These are phyloP conservation scores for Amanita phalloides DNA, from an alignment of 768 basidiomycete species.

Conservation along the genomic window DNA sequence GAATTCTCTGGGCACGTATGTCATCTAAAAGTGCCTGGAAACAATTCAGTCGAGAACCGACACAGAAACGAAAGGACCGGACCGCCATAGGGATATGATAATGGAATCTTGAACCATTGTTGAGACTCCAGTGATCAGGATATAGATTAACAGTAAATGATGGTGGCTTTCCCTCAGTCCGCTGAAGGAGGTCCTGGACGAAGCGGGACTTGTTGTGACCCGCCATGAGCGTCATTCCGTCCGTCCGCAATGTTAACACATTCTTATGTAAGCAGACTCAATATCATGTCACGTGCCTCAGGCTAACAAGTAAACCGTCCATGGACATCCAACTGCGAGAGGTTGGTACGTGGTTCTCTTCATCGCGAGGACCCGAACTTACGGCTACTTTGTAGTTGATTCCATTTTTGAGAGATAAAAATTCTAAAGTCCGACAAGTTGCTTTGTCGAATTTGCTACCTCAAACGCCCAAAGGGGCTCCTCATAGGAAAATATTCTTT, in stretches of 20 bases:
- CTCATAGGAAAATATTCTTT: constrained; percentile 70
- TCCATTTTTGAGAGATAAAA: constrained; percentile 76
- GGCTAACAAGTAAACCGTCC: constrained; percentile 4
- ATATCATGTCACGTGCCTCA: constrained; percentile 21
- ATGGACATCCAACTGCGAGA: constrained; percentile 40
- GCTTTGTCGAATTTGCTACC: constrained; percentile 77
- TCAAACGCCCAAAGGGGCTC: constrained; percentile 64
- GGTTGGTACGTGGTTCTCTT: constrained; percentile 19
- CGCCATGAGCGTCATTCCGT: constrained; percentile 34
- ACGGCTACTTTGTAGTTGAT: constrained; percentile 42
- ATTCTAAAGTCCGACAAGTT: constrained; percentile 80
- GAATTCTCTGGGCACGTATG: constrained; percentile 73
- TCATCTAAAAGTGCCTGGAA: constrained; percentile 71
- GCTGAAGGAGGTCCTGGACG: constrained; percentile 48
- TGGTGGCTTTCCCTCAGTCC: constrained; percentile 43
- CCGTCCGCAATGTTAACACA: constrained; percentile 9
- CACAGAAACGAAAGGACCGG: constrained; percentile 9
- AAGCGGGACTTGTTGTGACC: constrained; percentile 67
- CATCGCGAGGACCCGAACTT: neutral
- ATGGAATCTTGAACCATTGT: constrained; percentile 71
- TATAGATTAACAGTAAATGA: constrained; percentile 76
- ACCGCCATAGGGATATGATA: constrained; percentile 74
- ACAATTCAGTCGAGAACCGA: constrained; percentile 1
- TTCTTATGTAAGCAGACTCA: neutral
- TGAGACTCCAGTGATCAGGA: constrained; percentile 75